A percentile compares a stretch with the other conserved stretches of the same genome.
phyloP scores from a whole-genome alignment of 306 rosid genomes.

The Begonia peltatifolia region DNA sequence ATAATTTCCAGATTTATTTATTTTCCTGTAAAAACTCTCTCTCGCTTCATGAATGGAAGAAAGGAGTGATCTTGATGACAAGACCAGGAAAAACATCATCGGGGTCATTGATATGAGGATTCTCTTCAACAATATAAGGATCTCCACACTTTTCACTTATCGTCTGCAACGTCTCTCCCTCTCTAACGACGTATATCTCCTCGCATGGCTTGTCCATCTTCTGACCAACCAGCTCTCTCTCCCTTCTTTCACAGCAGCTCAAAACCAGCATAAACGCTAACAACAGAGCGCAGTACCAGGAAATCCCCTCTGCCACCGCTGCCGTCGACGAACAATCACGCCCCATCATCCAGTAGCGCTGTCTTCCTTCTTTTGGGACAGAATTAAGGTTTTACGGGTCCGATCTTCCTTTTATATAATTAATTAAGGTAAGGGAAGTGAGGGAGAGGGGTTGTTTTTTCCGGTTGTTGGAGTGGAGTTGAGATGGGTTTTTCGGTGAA shows the following conservation, averaged over 20 bases:
- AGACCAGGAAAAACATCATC: conserved; percentile 81
- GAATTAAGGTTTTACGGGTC: too few relatives aligned
- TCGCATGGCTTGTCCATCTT: conserved; percentile 31
- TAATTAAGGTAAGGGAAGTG: too few relatives aligned
- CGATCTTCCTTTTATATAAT: neutral
- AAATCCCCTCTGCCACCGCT: conserved; percentile 18
- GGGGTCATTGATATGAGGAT: conserved; percentile 72
- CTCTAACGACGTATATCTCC: conserved; percentile 71
- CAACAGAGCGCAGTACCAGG: conserved; percentile 22
- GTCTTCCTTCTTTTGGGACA: too few relatives aligned
- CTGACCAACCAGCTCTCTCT: conserved; percentile 14
- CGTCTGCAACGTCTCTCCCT: conserved; percentile 68
- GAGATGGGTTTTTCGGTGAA: conserved; percentile 15
- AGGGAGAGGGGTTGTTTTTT: neutral
- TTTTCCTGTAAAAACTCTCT: too few relatives aligned
- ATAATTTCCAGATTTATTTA: too few relatives aligned
- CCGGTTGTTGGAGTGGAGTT: conserved; percentile 29
- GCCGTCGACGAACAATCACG: conserved; percentile 9
- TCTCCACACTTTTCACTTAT: conserved; percentile 72
- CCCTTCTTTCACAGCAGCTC: conserved; percentile 27
- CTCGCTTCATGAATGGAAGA: neutral
- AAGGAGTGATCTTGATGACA: conserved; percentile 64
- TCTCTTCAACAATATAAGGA: conserved; percentile 63
- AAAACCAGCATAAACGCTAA: conserved; percentile 17
- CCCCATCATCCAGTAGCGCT: conserved; percentile 1